Base-by-base conservation (phyloP, 164 flowering plant genomes). In the Annona squamosa region DNA sequence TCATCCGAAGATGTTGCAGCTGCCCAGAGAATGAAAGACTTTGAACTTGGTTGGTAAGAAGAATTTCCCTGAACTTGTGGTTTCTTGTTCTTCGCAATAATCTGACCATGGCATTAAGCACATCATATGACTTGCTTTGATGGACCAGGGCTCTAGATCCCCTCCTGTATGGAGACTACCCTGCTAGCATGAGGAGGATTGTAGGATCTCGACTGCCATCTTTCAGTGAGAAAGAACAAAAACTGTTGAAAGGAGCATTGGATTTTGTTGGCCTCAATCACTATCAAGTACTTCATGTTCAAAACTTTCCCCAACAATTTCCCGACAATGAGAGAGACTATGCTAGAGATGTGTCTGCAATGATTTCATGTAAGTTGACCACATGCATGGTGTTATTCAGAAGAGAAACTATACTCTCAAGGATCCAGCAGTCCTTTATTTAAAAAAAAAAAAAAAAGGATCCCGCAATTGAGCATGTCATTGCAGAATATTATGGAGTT, bases 231-330 rank as follows among this genome's bases (percentile, higher is more conserved):
- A 42, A 41, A 4, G 70, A 75, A 44, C 65, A 70, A n/a, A 18
- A 56, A 71, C 63, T 5, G 52, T 42, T 75, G 59, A 75, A 71
- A 69, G 70, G 73, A 4, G 70, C 77, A 43, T 70, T 75, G 63
- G 77, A 75, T 56, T 75, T 75, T 63, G 43, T 75, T 43, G 77
- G 77, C 43, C 59, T 75, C n/a, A 75, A 75, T 66, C 77, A 75
- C 19, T 75, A 75, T 48, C 2, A 43, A 4, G 48, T 52, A 48
- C 4, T 71, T 48, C 71, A 63, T 66, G 46, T 75, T 4, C 46
- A 65, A 63, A 72, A 66, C 44, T 64, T 41, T 5, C 57, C 72
- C 18, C n/a, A n/a, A 42, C 19, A 65, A 64, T 48, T 4, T 2
- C 69, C 70, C 45, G 43, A 56, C 48, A n/a, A 52, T 56, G 63